A percentile compares a stretch with the other conserved stretches of the same genome.
Evolutionary conservation across 768 basidiomycete genomes (phyloP).

Genomic region (Lentinula detonsa): DNA sequence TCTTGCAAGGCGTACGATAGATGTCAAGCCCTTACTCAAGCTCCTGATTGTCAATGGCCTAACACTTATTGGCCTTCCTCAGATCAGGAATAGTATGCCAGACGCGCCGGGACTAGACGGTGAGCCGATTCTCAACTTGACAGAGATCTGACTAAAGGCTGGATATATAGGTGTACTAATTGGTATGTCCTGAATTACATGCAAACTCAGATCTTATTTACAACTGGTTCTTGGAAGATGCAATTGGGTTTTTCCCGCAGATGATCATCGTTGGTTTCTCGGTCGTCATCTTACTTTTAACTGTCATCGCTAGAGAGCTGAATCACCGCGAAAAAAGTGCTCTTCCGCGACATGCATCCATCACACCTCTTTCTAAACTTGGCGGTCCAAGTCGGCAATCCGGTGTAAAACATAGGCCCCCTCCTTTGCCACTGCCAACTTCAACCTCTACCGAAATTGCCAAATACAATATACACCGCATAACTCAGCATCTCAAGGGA

Average conservation of each 20-base stretch:
- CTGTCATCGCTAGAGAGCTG: constrained; percentile 36
- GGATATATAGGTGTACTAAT: constrained; percentile 35
- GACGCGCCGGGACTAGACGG: constrained; percentile 49
- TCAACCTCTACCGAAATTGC: constrained; percentile 27
- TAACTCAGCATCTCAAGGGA: constrained; percentile 30
- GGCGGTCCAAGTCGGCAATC: constrained; percentile 1
- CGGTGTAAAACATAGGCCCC: constrained; percentile 16
- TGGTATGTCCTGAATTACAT: constrained; percentile 24
- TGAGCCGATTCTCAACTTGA: constrained; percentile 11
- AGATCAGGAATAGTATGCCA: constrained; percentile 49
- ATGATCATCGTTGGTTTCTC: constrained; percentile 42
- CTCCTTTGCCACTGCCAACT: constrained; percentile 20
- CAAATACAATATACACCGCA: constrained; percentile 29
- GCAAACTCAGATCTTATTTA: not conserved
- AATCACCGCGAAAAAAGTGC: constrained; percentile 13
- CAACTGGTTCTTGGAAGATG: constrained; percentile 26
- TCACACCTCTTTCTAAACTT: not conserved
- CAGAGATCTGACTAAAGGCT: not conserved
- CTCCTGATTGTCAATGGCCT: constrained; percentile 33
- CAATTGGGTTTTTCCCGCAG: constrained; percentile 55
- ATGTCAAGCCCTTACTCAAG: constrained; percentile 25
- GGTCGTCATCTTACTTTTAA: constrained; percentile 33
- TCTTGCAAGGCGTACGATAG: constrained; percentile 30
- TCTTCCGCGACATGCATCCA: not conserved
- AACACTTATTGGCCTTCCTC: constrained; percentile 41